Base-by-base conservation (phyloP, 139 green algal genomes). In the Raphidocelis subcapitata region DNA sequence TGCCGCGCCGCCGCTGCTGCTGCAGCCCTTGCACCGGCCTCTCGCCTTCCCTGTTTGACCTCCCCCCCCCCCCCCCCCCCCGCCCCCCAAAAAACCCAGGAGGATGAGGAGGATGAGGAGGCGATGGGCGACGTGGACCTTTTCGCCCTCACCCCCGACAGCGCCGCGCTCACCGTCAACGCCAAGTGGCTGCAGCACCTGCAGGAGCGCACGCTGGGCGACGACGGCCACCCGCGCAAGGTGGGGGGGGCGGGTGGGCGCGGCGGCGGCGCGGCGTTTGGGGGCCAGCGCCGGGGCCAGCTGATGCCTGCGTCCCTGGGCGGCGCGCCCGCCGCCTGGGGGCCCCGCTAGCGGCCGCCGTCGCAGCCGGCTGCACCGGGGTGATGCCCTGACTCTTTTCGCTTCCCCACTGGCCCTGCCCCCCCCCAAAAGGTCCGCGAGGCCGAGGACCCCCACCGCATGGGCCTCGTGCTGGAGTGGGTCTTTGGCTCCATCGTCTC, bases 401-500 rank as follows among this genome's bases (percentile, higher is more conserved):
- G 41, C 8, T 12, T 12, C 41, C 41, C 41, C 41, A 20, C 41
- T 49, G 8, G 8, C 12, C 8, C 41, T 49, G 8, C 41, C 41
- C 12, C 41, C 41, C 8, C 41, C 41, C 41, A 8, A 49, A 8
- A 49, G 41, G 41, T 52, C 31, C 47, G 49, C 12, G 32, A 72
- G 24, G 80, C 68, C 5, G 88, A 94, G 79, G 88, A 95, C 79
- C 77, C 81, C 0, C 65, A 79, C 73, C 62, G 54, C 57, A 80
- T 85, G 69, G 91, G 91, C 21, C 85, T 97, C 26, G 88, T 94
- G 52, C 83, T 97, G 75, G 90, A 97, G 79, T 97, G 91, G 89
- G 87, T 97, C 54, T 97, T 91, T 60, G 92, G 92, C 68, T 91
- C 79, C 59, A 95, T 97, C 56, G 91, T 96, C n/a, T 91, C 81